Conservation (phyloP, 1,284 basidiomycete species). For the Gymnopus androsaceus region DNA sequence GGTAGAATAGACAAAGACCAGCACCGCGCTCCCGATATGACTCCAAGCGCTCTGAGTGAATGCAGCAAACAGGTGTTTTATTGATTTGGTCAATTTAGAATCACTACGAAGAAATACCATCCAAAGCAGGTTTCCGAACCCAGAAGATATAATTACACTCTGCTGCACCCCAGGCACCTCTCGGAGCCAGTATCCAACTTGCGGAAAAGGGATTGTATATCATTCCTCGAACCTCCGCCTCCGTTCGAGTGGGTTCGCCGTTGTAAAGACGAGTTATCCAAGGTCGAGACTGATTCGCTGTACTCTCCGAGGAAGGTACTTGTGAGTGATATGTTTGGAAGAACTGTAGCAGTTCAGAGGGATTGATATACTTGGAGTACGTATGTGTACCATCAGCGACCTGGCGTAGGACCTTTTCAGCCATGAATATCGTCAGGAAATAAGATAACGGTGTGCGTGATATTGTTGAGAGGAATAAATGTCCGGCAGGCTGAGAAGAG, state of each 20-base stretch:
- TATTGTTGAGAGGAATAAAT: slow-evolving; percentile 96
- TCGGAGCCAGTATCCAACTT: slow-evolving; percentile 70
- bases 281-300: slow-evolving; percentile 28
- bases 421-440: slow-evolving; percentile 87
- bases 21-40: too few relatives aligned
- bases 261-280: slow-evolving; percentile 39
- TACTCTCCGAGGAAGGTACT: slow-evolving; percentile 20
- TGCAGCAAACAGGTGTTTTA: background rate
- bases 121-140: slow-evolving; percentile 60
- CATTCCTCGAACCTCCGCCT: slow-evolving; percentile 83
- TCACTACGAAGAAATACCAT: background rate
- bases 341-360: slow-evolving; percentile 84
- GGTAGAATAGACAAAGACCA: too few relatives aligned
- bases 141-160: slow-evolving; percentile 84
- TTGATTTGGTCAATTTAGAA: background rate
- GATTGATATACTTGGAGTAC: slow-evolving; percentile 88
- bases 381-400: slow-evolving; percentile 93
- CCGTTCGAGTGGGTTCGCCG: slow-evolving; percentile 58
- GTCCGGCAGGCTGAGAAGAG: slow-evolving; percentile 80
- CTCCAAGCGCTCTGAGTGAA: background rate
- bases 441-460: slow-evolving; percentile 91
- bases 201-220: slow-evolving; percentile 80
- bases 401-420: slow-evolving; percentile 82
- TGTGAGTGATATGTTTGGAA: slow-evolving; percentile 66
- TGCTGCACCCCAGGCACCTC: slow-evolving; percentile 61